Evolutionary conservation across 768 basidiomycete species (phyloP).

Genomic region (Mycena indigotica): DNA sequence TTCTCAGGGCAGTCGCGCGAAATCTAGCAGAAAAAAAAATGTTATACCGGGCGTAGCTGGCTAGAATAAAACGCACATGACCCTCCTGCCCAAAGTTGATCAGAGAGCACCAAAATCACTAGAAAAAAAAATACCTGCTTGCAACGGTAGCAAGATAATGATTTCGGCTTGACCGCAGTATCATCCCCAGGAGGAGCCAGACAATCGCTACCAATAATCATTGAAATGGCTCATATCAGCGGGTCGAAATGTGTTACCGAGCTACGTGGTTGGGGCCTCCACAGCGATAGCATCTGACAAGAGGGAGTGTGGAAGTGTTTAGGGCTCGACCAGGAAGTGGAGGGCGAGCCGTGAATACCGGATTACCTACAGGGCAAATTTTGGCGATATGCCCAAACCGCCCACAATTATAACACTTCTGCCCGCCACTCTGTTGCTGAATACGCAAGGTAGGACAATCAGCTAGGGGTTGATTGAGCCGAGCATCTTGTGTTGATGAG

Average conservation of each 20-base stretch:
- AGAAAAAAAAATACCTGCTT: constrained; percentile 55
- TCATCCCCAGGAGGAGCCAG: constrained; percentile 68
- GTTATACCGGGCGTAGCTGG: not conserved
- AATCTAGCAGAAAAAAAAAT: constrained; percentile 42
- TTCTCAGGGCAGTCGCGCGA: constrained; percentile 67
- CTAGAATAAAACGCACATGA: constrained; percentile 9
- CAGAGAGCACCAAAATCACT: not conserved
- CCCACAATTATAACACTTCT: constrained; percentile 88
- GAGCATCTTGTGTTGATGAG: not conserved
- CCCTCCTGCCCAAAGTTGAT: not conserved
- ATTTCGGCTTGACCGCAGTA: constrained; percentile 65
- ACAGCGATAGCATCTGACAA: constrained; percentile 88
- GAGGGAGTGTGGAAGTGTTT: constrained; percentile 75
- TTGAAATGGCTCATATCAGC: constrained; percentile 5
- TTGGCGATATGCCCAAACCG: constrained; percentile 84
- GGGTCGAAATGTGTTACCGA: constrained; percentile 43
- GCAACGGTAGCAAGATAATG: constrained; percentile 89
- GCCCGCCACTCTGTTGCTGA: constrained; percentile 56
- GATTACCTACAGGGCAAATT: constrained; percentile 57
- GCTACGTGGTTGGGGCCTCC: constrained; percentile 89
- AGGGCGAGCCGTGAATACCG: constrained; percentile 63
- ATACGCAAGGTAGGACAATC: constrained; percentile 82
- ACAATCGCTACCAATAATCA: constrained; percentile 61
- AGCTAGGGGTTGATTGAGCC: constrained; percentile 39
- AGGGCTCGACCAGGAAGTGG: constrained; percentile 75